phyloP scores from a whole-genome alignment of 23 red algal species.

The Gracilaria domingensis region DNA sequence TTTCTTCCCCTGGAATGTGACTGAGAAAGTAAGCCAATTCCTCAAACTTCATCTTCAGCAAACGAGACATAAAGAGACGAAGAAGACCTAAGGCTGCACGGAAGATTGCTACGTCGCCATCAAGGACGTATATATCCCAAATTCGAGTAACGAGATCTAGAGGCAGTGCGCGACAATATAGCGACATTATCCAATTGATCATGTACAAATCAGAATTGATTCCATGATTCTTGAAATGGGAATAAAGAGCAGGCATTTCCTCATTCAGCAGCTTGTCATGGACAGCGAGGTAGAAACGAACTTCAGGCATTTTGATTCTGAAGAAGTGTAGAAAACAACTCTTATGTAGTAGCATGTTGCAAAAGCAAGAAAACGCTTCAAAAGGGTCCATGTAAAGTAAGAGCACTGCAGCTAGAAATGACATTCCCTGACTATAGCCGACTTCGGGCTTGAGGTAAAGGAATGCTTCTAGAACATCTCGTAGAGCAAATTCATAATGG shows the following conservation, averaged over 20 bases:
- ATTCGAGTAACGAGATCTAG: slow-evolving; percentile 87
- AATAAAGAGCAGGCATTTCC: slow-evolving; percentile 81
- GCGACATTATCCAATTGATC: slow-evolving; percentile 97
- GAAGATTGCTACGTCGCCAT: slow-evolving; percentile 96
- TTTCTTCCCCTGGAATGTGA: slow-evolving; percentile 88
- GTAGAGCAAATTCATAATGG: slow-evolving; percentile 80
- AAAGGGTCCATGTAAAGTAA: slow-evolving; percentile 95
- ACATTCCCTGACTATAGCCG: slow-evolving; percentile 99
- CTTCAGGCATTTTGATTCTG: slow-evolving; percentile 97
- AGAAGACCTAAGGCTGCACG: slow-evolving; percentile 92
- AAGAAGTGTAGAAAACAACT: slow-evolving; percentile 95
- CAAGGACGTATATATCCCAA: slow-evolving; percentile 93
- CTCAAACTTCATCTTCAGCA: slow-evolving; percentile 91
- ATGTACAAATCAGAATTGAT: slow-evolving; percentile 97
- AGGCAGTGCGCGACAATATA: slow-evolving; percentile 91
- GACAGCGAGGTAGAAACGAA: slow-evolving; percentile 80
- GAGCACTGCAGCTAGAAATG: slow-evolving; percentile 92
- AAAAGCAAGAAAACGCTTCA: slow-evolving; percentile 92
- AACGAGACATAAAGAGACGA: slow-evolving; percentile 68
- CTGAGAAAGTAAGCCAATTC: slow-evolving; percentile 93
- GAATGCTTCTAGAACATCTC: slow-evolving; percentile 93
- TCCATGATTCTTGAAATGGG: slow-evolving; percentile 79
- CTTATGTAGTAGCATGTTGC: slow-evolving; percentile 88
- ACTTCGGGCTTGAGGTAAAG: slow-evolving; percentile 94
- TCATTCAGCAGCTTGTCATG: slow-evolving; percentile 85